Conservation (phyloP, 2,329 filamentous ascomycete species). For the Diaporthe helianthi region DNA sequence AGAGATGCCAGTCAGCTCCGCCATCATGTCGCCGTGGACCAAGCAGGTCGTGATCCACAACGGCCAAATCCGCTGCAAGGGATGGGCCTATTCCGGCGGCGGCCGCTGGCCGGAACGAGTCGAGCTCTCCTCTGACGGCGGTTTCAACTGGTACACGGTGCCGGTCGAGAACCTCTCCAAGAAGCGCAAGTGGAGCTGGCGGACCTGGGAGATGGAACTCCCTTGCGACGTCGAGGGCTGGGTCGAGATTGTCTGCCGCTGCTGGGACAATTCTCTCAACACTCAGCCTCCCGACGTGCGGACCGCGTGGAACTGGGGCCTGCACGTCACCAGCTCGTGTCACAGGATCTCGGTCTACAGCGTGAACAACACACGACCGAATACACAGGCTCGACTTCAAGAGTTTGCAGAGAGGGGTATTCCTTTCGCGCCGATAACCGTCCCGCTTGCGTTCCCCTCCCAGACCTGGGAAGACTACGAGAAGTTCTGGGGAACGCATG, state of each 20-base stretch:
- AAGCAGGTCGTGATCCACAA: conserved; percentile 6
- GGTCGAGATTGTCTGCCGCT: conserved; percentile 11
- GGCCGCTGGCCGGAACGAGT: conserved; percentile 2
- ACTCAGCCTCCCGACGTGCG: neutral
- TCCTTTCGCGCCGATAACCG: neutral
- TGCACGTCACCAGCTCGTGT: neutral
- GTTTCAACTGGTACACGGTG: conserved; percentile 1
- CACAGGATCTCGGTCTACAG: conserved; percentile 5
- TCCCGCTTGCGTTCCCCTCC: conserved; percentile 1
- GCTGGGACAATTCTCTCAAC: conserved; percentile 2
- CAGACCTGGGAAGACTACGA: neutral
- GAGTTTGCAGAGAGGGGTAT: conserved; percentile 1
- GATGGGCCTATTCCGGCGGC: conserved; percentile 1
- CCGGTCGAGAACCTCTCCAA: neutral
- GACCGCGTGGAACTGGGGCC: conserved; percentile 6
- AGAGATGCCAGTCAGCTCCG: conserved; percentile 7
- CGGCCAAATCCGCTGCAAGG: neutral
- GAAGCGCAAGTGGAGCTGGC: conserved; percentile 9
- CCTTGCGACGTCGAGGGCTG: conserved; percentile 1
- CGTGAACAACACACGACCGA: conserved; percentile 7
- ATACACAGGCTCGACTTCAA: conserved; percentile 4
- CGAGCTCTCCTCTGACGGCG: conserved; percentile 3
- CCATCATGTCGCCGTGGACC: conserved; percentile 2
- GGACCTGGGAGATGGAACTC: neutral
- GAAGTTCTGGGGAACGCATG: neutral